Evolutionary conservation across 2,329 filamentous ascomycete species (phyloP).

Genomic region (Nemania bipapillata): DNA sequence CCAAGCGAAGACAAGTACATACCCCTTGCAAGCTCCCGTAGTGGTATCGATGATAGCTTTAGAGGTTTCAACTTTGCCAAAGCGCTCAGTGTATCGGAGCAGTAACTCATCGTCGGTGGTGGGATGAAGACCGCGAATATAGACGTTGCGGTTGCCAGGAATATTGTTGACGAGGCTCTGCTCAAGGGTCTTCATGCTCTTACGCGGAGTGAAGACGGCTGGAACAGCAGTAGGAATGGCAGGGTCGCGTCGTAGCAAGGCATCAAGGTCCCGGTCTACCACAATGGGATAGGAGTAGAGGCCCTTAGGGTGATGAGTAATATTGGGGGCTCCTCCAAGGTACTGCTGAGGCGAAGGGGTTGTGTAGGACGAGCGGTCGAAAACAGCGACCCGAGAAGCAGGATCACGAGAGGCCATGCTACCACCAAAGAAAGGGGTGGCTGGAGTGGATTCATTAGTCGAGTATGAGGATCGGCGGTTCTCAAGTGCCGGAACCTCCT

Average conservation of each 20-base stretch:
- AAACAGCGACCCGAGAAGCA: constrained; percentile 66
- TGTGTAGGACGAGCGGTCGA: constrained; percentile 73
- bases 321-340: constrained; percentile 52
- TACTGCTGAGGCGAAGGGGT: constrained; percentile 74
- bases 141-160: constrained; percentile 93
- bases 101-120: constrained; percentile 94
- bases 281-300: constrained; percentile 49
- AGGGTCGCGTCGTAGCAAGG: constrained; percentile 78
- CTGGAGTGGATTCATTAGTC: constrained; percentile 72
- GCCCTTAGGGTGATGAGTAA: constrained; percentile 56
- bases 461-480: constrained; percentile 75
- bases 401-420: constrained; percentile 68
- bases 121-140: constrained; percentile 94
- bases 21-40: constrained; percentile 97
- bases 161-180: constrained; percentile 94
- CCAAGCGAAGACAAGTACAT: constrained; percentile 48
- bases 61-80: constrained; percentile 93
- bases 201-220: constrained; percentile 84
- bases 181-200: constrained; percentile 88
- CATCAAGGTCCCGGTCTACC: constrained; percentile 67
- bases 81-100: constrained; percentile 82
- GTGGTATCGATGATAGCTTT: constrained; percentile 98
- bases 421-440: constrained; percentile 72
- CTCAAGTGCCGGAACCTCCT: constrained; percentile 70
- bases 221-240: constrained; percentile 88